Conservation (phyloP, 129 eudicot genomes). For the Artemisia annua region DNA sequence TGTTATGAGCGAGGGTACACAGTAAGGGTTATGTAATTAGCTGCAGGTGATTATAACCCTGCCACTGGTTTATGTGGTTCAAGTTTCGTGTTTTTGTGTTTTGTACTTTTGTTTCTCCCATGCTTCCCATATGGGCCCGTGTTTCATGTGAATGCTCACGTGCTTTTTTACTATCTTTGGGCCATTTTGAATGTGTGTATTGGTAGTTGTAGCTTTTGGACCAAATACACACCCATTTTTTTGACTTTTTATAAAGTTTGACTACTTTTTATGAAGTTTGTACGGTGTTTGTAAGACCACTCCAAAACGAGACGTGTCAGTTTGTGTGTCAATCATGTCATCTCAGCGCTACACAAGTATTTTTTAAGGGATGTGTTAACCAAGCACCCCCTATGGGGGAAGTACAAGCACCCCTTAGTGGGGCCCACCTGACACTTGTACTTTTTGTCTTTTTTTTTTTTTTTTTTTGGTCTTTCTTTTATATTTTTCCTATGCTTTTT, state of each 20-base stretch:
- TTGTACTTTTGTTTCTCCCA: neutral
- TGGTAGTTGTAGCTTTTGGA: slow-evolving; percentile 17
- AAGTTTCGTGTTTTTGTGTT: slow-evolving; percentile 37
- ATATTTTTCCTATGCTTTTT: too few relatives aligned
- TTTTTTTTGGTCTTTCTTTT: too few relatives aligned
- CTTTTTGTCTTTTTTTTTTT: too few relatives aligned
- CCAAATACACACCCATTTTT: neutral
- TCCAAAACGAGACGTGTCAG: too few relatives aligned
- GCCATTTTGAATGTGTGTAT: neutral
- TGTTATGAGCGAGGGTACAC: slow-evolving; percentile 15
- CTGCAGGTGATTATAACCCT: slow-evolving; percentile 11
- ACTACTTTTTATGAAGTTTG: neutral
- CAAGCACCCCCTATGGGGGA: too few relatives aligned
- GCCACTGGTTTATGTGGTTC: slow-evolving; percentile 18
- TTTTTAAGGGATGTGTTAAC: too few relatives aligned
- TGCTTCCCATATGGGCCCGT: slow-evolving; percentile 19
- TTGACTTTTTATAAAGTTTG: neutral
- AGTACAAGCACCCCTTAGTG: too few relatives aligned
- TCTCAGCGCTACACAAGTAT: too few relatives aligned
- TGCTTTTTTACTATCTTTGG: slow-evolving; percentile 10
- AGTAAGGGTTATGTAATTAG: slow-evolving; percentile 19
- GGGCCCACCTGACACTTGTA: too few relatives aligned
- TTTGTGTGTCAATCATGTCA: too few relatives aligned
- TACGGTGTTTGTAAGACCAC: too few relatives aligned
- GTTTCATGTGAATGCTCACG: slow-evolving; percentile 24